Percentiles rank a stretch among this genome's conserved stretches.
phyloP scores from a whole-genome alignment of 345 rosid genomes.

The Eucalyptus pauciflora region DNA sequence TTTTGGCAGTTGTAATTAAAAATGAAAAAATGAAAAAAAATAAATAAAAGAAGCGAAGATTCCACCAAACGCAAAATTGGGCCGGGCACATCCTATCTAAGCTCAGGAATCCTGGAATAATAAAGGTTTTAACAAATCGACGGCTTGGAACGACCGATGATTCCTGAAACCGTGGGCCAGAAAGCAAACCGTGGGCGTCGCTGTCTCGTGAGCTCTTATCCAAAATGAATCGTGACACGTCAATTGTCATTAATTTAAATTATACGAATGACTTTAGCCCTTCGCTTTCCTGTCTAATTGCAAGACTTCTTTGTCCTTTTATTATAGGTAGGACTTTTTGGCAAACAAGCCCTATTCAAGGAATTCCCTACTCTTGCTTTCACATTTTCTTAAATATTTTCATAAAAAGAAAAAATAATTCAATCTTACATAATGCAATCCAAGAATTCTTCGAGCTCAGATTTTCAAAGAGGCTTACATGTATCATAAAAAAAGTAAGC shows the following conservation, averaged over 20 bases:
- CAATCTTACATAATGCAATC: not conserved
- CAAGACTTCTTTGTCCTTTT: not conserved
- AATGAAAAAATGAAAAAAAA: too few species aligned
- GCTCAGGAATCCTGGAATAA: not conserved
- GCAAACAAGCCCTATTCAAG: not conserved
- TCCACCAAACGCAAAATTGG: not conserved
- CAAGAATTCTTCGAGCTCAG: not conserved
- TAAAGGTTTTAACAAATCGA: not conserved
- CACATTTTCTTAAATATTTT: not conserved
- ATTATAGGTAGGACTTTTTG: not conserved
- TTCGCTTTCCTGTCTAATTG: not conserved
- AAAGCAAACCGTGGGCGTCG: slow-evolving; percentile 7
- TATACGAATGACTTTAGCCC: not conserved
- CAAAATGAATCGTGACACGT: not conserved
- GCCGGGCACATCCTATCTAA: not conserved
- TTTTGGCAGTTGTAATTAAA: too few species aligned
- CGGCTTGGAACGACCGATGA: not conserved
- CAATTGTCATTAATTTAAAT: not conserved
- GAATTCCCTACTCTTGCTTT: not conserved
- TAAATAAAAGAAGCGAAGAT: not conserved
- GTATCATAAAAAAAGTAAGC: not conserved
- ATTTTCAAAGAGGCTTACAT: not conserved
- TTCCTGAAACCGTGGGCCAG: not conserved
- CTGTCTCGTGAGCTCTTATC: not conserved
- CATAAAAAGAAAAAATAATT: not conserved